Evolutionary conservation across 2,329 filamentous ascomycete genomes (phyloP), one percentile per base, ranked within the genome.

Genomic region (Pezicula carpinea): DNA sequence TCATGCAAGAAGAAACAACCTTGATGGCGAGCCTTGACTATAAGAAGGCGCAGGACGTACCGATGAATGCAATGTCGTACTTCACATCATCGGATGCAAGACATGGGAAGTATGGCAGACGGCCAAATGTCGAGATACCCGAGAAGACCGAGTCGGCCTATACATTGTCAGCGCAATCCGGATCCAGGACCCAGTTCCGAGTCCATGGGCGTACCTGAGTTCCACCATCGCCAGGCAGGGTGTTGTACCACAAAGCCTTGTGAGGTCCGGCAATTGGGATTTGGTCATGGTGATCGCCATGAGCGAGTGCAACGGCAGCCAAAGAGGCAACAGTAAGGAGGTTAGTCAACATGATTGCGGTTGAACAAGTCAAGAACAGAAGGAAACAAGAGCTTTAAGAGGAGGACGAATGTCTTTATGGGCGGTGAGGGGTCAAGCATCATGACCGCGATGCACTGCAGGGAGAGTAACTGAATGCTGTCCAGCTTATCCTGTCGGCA

Each of bases 101-200:
- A 63, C 89, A 95, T 3, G 87, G 86, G 48, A 77, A 79, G 67
- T 95, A 93, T 5, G 83, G 82, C 35, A 93, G 70, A 43, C 87
- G 82, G 10, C 87, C 89, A 62, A 93, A 93, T 6, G 89, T 95
- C 1, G 85, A 87, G 60, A 95, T 93, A 22, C 89, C 89, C 1
- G 87, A 92, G 69, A 93, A 95, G 48, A 93, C 87, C 0, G 87
- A 90, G 65, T 95, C 88, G 50, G 88, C 88, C 85, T 91, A 36
- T 15, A 8, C 33, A 45, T 32, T 34, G 47, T 59, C 48, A 61
- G 53, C 15, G 43, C 26, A 31, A 33, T 21, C 40, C 22, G 48
- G 36, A 38, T 17, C 32, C 14, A 18, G 15, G 31, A n/a, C n/a
- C 22, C 38, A 29, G 18, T 5, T 14, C 10, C 31, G 8, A 50